These are phyloP conservation scores for Paecilomyces dactylethromorphus DNA, from an alignment of 2,329 filamentous ascomycete species.

Conservation along the genomic window DNA sequence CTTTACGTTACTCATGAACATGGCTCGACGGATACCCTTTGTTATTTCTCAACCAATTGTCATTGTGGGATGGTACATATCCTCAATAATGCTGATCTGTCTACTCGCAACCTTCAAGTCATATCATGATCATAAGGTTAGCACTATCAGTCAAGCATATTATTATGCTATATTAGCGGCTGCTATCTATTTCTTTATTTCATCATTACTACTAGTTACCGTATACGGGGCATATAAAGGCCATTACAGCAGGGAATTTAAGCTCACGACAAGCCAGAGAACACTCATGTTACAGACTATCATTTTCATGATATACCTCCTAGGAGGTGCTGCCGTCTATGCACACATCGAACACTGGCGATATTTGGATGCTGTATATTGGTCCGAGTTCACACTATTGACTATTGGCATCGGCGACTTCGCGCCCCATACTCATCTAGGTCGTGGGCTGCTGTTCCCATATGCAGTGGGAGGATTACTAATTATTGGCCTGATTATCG, in stretches of 20 bases:
- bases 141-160: constrained; percentile 50
- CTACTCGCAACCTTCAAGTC: constrained; percentile 21
- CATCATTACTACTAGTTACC: constrained; percentile 49
- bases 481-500: constrained; percentile 27
- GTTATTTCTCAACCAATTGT: constrained; percentile 53
- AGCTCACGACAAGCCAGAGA: constrained; percentile 49
- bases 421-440: constrained; percentile 23
- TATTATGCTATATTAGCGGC: constrained; percentile 57
- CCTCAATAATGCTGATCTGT: constrained; percentile 48
- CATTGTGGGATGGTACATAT: constrained; percentile 52
- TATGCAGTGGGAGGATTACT: constrained; percentile 30
- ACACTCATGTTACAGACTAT: constrained; percentile 45
- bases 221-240: constrained; percentile 49
- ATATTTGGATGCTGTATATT: constrained; percentile 29
- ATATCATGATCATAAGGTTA: constrained; percentile 18
- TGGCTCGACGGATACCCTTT: constrained; percentile 51
- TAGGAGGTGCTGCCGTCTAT: constrained; percentile 33
- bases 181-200: constrained; percentile 50
- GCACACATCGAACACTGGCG: constrained; percentile 28
- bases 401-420: constrained; percentile 31
- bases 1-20: constrained; percentile 50
- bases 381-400: constrained; percentile 27
- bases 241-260: constrained; percentile 51
- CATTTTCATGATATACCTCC: constrained; percentile 32
- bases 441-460: constrained; percentile 27